phyloP scores from a whole-genome alignment of 2,329 filamentous ascomycete genomes.

The Arthrobotrys pseudoclavata region DNA sequence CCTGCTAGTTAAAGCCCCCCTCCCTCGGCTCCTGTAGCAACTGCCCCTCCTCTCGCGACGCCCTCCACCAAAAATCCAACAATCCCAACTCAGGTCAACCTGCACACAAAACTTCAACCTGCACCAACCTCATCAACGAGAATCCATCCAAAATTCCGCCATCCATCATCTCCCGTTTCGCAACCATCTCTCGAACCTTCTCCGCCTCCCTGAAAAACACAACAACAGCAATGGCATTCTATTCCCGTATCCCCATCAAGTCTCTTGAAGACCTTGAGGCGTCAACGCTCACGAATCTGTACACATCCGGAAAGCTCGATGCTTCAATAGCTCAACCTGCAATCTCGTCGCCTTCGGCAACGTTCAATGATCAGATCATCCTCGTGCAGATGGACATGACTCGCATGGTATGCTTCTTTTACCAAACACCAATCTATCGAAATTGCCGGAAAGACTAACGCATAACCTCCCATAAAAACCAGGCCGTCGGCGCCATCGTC shows the following conservation, averaged over 20 bases:
- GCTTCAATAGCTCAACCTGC: slow-evolving; percentile 44
- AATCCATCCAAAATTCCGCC: background rate
- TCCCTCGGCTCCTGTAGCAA: background rate
- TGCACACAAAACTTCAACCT: background rate
- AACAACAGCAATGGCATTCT: background rate
- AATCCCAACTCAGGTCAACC: slow-evolving; percentile 19
- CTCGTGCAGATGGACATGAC: slow-evolving; percentile 42
- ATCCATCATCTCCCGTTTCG: slow-evolving; percentile 10
- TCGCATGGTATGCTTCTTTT: slow-evolving; percentile 26
- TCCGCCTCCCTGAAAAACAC: slow-evolving; percentile 15
- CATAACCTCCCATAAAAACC: background rate
- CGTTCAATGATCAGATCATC: slow-evolving; percentile 37
- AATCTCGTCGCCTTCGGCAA: slow-evolving; percentile 5
- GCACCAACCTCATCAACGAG: background rate
- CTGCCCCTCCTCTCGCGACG: slow-evolving; percentile 3
- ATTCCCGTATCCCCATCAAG: background rate
- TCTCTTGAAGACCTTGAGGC: slow-evolving; percentile 14
- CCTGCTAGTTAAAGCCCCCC: background rate
- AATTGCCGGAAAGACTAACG: background rate
- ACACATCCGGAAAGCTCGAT: slow-evolving; percentile 37
- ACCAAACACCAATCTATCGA: background rate
- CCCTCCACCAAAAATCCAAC: slow-evolving; percentile 41
- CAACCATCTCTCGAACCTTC: background rate
- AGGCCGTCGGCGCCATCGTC: slow-evolving; percentile 68
- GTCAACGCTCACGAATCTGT: slow-evolving; percentile 27